Base-by-base conservation (phyloP, 345 rosid genomes). In the Luvunga scandens region DNA sequence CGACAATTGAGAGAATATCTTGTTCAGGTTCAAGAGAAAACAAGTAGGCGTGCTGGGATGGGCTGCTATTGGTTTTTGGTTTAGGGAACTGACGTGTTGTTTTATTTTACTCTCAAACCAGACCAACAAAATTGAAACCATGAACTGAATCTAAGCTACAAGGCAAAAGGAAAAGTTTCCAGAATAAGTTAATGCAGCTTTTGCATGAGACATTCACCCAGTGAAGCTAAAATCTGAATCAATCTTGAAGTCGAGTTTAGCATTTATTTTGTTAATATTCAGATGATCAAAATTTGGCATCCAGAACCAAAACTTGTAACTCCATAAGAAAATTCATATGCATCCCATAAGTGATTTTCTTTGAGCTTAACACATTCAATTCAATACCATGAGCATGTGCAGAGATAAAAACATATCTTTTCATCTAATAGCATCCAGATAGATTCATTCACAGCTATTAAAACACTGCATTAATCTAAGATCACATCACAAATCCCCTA, bases 401-500 rank as follows among this genome's bases (percentile, higher is more conserved):
- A 27, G 2, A 8, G 60, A 27, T 10, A 70, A 39, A 45, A 69
- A 48, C 36, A 30, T 42, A 21, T 24, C 19, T 33, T 19, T 30
- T 6, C 12, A 18, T 10, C 60, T 30, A 30, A 53, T 21, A 1
- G 8, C 5, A 5, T 24, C 8, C 8, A 12, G n/a, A 33, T 16
- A 9, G 60, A 73, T 59, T 73, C 66, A 59, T 36, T 16, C 27
- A 73, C 55, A 59, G n/a, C 66, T 59, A 36, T 25, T 36, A 36
- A n/a, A 71, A 25, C 62, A 71, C 62, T 30, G 62, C 27, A 71
- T 53, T 71, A 12, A 53, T 71, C 62, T 53, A 53, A 71, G 30
- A 30, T 10, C 39, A 10, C 75, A 16, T 76, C 39, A 73, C 22
- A 27, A 36, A 82, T 72, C 74, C 50, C 69, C 82, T 62, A 57